Base-by-base conservation (phyloP, 768 basidiomycete species). In the Dendrothele bispora region DNA sequence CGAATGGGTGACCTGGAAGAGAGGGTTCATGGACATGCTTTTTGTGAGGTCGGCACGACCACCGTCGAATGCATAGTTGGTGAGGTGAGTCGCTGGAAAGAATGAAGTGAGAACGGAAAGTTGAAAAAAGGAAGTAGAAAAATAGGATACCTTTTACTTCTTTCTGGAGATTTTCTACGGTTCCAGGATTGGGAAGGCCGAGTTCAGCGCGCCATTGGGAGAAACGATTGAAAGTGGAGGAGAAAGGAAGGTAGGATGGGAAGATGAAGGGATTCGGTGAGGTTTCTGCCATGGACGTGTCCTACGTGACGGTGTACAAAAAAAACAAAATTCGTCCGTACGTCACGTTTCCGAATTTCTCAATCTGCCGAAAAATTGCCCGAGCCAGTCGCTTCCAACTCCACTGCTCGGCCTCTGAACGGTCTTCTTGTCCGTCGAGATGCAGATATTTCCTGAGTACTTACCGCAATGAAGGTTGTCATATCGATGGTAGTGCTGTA, bases 1-100 rank as follows among this genome's bases (percentile, higher is more conserved):
- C 20, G 93, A 90, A 67, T 99, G 97, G 51, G 94, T 95, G 58
- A 98, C 88, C 75, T 98, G 95, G 81, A 98, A 98, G 42, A 90
- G 83, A n/a, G 97, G 97, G 66, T 83, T 91, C 66, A 88, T 78
- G 24, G 93, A 95, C 57, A 98, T 76, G 57, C 81, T 86, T 73
- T 98, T 99, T 39, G 91, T 88, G 58, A 98, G 75, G 74, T 99
- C 97, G 26, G 95, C 97, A 57, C 95, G 80, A 22, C 89, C 97
- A 55, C 97, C 97, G 74, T 99, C 97, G 66, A 98, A 98, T 62
- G 93, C 83, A 72, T 88, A 95, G 74, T 95, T 97, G 37, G 86
- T 88, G 41, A 98, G 70, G 60, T 92, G 92, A 11, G 93, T 95
- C 45, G 82, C 95, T 98, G 66, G 27, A 26, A 40, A 35, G 44